Percentiles rank a stretch among this genome's conserved stretches.
Conservation (phyloP, 345 rosid genomes). For the Arabis hirsuta region DNA sequence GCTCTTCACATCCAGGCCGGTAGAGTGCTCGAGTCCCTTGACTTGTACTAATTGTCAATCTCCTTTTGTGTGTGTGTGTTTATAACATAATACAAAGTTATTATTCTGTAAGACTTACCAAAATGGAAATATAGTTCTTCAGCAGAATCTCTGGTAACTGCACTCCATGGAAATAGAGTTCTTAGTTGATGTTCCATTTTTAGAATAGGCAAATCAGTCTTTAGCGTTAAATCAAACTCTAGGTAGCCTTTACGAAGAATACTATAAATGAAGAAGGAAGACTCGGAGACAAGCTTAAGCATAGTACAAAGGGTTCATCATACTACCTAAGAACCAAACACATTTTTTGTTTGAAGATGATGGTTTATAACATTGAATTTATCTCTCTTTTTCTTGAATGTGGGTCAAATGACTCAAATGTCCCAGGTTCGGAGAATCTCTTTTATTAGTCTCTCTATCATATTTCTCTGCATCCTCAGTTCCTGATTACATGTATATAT, state of each 20-base stretch:
- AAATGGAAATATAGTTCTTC: constrained; percentile 1
- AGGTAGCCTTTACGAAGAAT: not conserved
- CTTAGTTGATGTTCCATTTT: not conserved
- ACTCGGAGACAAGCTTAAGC: not conserved
- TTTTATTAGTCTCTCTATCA: not conserved
- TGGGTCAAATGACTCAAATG: not conserved
- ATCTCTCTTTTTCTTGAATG: not conserved
- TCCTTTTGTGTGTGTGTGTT: not conserved
- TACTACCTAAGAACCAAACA: not conserved
- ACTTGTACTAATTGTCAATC: constrained; percentile 54
- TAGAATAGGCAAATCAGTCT: not conserved
- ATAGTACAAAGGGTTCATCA: not conserved
- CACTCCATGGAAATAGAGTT: not conserved
- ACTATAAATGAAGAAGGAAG: constrained; percentile 1
- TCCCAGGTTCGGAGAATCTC: not conserved
- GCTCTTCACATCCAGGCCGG: constrained; percentile 92
- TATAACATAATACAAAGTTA: not conserved
- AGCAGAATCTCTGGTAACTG: not conserved
- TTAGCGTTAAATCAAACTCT: not conserved
- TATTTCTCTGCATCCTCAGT: not conserved
- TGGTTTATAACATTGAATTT: not conserved
- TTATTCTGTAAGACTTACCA: constrained; percentile 15
- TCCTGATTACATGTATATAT: not conserved
- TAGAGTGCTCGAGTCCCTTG: constrained; percentile 89
- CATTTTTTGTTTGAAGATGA: not conserved